These are phyloP conservation scores for Haematococcus lacustris DNA, from an alignment of 139 green algal genomes.

Conservation along the genomic window DNA sequence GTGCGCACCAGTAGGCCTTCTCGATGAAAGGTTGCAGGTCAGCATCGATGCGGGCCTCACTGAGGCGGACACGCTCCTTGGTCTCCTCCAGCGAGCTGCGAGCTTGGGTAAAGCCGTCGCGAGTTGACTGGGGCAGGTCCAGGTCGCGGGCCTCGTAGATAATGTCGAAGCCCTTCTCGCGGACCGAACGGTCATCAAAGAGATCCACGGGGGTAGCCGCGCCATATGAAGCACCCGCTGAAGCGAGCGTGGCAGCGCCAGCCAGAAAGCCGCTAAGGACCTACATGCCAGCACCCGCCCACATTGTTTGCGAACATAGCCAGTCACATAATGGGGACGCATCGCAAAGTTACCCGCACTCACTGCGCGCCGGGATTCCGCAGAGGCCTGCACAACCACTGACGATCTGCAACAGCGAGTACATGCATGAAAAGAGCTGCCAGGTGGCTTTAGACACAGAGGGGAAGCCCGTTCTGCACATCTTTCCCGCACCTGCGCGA, in stretches of 20 bases:
- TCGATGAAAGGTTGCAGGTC: conserved; percentile 57
- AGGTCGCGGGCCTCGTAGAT: conserved; percentile 93
- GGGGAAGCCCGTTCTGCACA: background rate
- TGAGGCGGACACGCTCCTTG: conserved; percentile 55
- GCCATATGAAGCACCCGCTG: conserved; percentile 27
- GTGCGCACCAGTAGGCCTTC: conserved; percentile 84
- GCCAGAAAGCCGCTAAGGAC: conserved; percentile 66
- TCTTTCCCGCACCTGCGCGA: background rate
- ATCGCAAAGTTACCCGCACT: background rate
- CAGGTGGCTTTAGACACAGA: background rate
- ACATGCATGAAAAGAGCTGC: background rate
- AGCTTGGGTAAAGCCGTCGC: conserved; percentile 70
- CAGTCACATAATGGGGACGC: too few relatives aligned
- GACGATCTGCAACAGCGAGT: background rate
- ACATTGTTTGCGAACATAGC: background rate
- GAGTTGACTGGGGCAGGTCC: conserved; percentile 58
- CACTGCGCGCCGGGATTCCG: conserved; percentile 48
- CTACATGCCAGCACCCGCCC: conserved; percentile 19
- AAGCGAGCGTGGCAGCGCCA: conserved; percentile 46
- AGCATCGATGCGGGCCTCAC: conserved; percentile 67
- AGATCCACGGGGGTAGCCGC: conserved; percentile 65
- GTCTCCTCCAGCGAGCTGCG: conserved; percentile 47
- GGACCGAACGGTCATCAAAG: conserved; percentile 65
- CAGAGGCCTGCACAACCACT: conserved; percentile 47
- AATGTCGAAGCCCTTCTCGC: conserved; percentile 66